Evolutionary conservation across 441 rosid species (phyloP).

Genomic region (Bruguiera hainesii): DNA sequence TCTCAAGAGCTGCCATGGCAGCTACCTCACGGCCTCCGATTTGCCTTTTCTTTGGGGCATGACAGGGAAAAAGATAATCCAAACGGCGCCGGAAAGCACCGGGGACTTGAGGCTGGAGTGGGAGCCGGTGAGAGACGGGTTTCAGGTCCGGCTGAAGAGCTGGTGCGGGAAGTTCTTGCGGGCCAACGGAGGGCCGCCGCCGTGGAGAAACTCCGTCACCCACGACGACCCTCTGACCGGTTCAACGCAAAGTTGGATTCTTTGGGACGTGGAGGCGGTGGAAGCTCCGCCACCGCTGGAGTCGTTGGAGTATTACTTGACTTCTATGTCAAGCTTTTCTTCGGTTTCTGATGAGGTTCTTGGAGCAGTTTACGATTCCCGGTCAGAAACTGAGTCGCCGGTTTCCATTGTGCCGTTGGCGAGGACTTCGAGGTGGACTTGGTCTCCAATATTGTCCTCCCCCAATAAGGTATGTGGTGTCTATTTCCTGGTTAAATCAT

Average conservation of each 20-base stretch:
- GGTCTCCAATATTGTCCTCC: slow-evolving; percentile 38
- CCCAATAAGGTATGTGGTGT: slow-evolving; percentile 44
- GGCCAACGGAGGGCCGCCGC: slow-evolving; percentile 90
- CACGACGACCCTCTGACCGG: slow-evolving; percentile 77
- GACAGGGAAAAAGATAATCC: slow-evolving; percentile 73
- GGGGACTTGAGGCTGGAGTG: slow-evolving; percentile 66
- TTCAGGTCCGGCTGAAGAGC: slow-evolving; percentile 54
- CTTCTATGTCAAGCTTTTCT: slow-evolving; percentile 55
- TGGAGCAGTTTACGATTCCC: slow-evolving; percentile 41
- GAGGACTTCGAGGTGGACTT: slow-evolving; percentile 36
- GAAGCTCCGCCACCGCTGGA: slow-evolving; percentile 30
- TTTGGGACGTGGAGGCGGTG: slow-evolving; percentile 70
- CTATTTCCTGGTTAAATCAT: neutral
- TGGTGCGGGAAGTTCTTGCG: slow-evolving; percentile 69
- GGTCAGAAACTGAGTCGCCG: neutral
- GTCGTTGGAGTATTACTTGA: slow-evolving; percentile 30
- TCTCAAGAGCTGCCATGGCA: slow-evolving; percentile 40
- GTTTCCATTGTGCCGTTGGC: slow-evolving; percentile 12
- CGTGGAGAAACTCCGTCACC: slow-evolving; percentile 89
- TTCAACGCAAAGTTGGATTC: slow-evolving; percentile 58
- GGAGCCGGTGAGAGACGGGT: slow-evolving; percentile 77
- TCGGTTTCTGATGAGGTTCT: slow-evolving; percentile 50
- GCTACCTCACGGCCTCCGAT: slow-evolving; percentile 72
- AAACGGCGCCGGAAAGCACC: slow-evolving; percentile 40
- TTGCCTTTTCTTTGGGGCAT: slow-evolving; percentile 71